Percentiles rank a stretch among this genome's conserved stretches.
Evolutionary conservation across 306 rosid species (phyloP).

Genomic region (Hippophae rhamnoides): DNA sequence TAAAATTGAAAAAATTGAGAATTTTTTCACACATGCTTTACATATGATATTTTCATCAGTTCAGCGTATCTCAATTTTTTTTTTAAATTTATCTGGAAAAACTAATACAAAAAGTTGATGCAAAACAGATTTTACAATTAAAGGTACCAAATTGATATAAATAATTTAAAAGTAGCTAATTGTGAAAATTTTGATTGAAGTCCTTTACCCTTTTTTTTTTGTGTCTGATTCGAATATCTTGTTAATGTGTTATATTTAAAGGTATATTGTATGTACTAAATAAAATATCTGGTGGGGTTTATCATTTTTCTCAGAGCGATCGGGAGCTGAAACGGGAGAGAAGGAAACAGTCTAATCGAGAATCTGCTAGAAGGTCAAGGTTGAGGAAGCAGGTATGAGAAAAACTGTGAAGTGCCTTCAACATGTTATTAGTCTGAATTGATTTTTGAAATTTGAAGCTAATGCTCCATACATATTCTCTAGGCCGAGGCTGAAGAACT

Average conservation of each 20-base stretch:
- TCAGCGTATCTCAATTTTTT: no score
- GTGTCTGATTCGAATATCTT: slow-evolving; percentile 1
- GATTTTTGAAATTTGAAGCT: slow-evolving; percentile 4
- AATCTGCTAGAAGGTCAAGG: slow-evolving; percentile 97
- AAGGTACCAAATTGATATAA: no score
- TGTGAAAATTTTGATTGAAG: no score
- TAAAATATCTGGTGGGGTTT: slow-evolving; percentile 10
- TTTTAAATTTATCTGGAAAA: no score
- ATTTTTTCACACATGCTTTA: no score
- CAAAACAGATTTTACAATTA: no score
- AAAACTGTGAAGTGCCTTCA: not conserved
- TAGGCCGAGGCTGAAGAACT: slow-evolving; percentile 92
- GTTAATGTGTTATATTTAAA: not conserved
- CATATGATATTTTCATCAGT: no score
- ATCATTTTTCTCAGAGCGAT: slow-evolving; percentile 49
- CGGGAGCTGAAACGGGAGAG: slow-evolving; percentile 83
- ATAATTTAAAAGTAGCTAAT: no score
- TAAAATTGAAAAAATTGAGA: no score
- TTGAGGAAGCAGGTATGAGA: slow-evolving; percentile 82
- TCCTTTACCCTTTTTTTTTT: no score
- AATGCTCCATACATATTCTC: slow-evolving; percentile 4
- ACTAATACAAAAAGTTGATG: no score
- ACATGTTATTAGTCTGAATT: not conserved
- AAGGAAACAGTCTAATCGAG: slow-evolving; percentile 96
- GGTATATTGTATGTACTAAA: not conserved